These are phyloP conservation scores for Neurospora sublineolata DNA, from an alignment of 495 filamentous ascomycete genomes.

Conservation along the genomic window DNA sequence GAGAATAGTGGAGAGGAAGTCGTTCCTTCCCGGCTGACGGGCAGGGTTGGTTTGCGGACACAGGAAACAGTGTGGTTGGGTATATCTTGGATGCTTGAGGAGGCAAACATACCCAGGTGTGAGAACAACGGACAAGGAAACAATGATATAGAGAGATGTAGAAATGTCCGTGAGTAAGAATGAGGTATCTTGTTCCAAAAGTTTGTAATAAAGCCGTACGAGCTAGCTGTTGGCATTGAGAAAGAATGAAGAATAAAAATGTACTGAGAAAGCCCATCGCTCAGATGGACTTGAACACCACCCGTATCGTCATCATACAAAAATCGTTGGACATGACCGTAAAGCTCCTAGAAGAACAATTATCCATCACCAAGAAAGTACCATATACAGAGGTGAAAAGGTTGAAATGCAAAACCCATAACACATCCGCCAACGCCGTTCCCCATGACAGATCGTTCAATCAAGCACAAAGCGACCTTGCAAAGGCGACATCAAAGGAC, in stretches of 20 bases:
- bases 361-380: background rate
- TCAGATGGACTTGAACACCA: background rate
- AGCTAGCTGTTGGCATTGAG: background rate
- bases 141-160: background rate
- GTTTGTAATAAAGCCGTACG: background rate
- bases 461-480: slow-evolving; percentile 13
- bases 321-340: background rate
- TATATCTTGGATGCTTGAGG: background rate
- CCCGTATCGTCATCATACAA: background rate
- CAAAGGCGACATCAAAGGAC: slow-evolving; percentile 44
- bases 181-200: background rate
- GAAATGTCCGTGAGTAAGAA: background rate
- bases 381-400: background rate
- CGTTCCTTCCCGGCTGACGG: no score
- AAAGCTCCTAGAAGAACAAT: background rate
- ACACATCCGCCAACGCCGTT: background rate
- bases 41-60: no score
- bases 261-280: background rate
- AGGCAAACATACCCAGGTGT: background rate
- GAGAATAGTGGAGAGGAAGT: no score
- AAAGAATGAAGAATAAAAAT: background rate
- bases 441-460: background rate
- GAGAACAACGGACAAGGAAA: background rate
- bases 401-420: background rate
- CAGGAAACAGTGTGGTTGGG: background rate